phyloP scores from a whole-genome alignment of 2,329 filamentous ascomycete genomes.

The Colletotrichum orbiculare region DNA sequence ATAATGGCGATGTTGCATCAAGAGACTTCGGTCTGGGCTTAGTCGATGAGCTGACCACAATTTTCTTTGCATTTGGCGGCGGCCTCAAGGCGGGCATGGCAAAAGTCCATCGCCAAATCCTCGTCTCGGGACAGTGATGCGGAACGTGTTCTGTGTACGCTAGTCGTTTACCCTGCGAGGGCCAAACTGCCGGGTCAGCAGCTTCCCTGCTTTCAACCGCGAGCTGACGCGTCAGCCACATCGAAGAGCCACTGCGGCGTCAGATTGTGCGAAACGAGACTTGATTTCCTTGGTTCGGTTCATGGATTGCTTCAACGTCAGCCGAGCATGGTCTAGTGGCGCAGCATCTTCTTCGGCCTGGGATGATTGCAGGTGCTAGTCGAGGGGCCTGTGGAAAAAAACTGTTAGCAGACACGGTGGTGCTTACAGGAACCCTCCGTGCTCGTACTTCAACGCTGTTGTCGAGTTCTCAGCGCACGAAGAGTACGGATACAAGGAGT shows the following conservation, averaged over 20 bases:
- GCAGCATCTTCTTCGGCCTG: too few relatives aligned
- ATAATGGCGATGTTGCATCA: not conserved
- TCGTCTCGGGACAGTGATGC: too few relatives aligned
- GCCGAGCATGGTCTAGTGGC: too few relatives aligned
- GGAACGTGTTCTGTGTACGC: too few relatives aligned
- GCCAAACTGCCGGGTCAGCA: constrained; percentile 25
- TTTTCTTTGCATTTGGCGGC: too few relatives aligned
- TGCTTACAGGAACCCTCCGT: not conserved
- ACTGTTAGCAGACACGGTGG: constrained; percentile 21
- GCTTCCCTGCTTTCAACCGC: constrained; percentile 9
- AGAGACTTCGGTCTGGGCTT: not conserved
- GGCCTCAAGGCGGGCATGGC: too few relatives aligned
- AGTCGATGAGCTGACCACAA: not conserved
- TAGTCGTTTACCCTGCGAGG: constrained; percentile 10
- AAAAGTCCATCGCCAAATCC: too few relatives aligned
- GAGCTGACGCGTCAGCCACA: constrained; percentile 19
- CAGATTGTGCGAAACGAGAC: not conserved
- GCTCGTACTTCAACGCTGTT: not conserved
- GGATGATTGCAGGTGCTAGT: constrained; percentile 18
- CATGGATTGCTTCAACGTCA: not conserved
- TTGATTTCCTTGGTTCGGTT: constrained; percentile 1
- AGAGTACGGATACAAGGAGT: not conserved
- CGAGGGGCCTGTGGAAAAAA: constrained; percentile 16
- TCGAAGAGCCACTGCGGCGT: constrained; percentile 8
- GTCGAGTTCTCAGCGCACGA: not conserved